These are phyloP conservation scores for Trichopus zeylanicus DNA, from an alignment of 116 monocot species.

Conservation along the genomic window DNA sequence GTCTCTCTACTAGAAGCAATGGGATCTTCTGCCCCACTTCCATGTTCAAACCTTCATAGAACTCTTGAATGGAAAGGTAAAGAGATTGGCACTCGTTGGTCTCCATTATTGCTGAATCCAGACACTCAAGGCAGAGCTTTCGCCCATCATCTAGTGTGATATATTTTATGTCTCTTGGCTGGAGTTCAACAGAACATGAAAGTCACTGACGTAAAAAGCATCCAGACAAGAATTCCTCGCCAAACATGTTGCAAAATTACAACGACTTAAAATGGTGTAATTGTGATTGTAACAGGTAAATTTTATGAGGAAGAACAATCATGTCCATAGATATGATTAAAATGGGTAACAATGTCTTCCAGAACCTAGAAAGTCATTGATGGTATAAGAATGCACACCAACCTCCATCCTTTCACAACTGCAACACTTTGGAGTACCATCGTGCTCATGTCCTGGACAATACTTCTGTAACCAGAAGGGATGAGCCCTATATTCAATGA, in stretches of 20 bases:
- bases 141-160: slow-evolving; percentile 74
- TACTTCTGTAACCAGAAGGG: slow-evolving; percentile 91
- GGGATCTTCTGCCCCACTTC: slow-evolving; percentile 72
- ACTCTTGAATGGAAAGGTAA: slow-evolving; percentile 74
- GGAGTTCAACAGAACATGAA: not conserved
- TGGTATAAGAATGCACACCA: slow-evolving; percentile 1
- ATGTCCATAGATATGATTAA: too few species aligned
- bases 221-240: too few species aligned
- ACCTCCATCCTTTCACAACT: slow-evolving; percentile 92
- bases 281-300: not conserved
- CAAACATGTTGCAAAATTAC: too few species aligned
- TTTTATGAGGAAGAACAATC: too few species aligned
- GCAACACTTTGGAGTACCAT: slow-evolving; percentile 76
- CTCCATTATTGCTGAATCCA: slow-evolving; percentile 78
- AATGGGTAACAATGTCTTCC: too few species aligned
- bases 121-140: slow-evolving; percentile 76
- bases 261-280: too few species aligned
- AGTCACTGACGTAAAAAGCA: too few species aligned
- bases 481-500: slow-evolving; percentile 73
- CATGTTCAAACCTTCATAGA: slow-evolving; percentile 85
- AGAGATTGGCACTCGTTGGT: slow-evolving; percentile 75
- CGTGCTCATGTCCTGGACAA: slow-evolving; percentile 68
- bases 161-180: slow-evolving; percentile 30
- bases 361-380: not conserved
- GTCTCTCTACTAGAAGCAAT: slow-evolving; percentile 81